A percentile compares a stretch with the other conserved stretches of the same genome.
These are phyloP conservation scores for Aspergillus sp. DNA, from an alignment of 2,329 filamentous ascomycete species.

Conservation along the genomic window DNA sequence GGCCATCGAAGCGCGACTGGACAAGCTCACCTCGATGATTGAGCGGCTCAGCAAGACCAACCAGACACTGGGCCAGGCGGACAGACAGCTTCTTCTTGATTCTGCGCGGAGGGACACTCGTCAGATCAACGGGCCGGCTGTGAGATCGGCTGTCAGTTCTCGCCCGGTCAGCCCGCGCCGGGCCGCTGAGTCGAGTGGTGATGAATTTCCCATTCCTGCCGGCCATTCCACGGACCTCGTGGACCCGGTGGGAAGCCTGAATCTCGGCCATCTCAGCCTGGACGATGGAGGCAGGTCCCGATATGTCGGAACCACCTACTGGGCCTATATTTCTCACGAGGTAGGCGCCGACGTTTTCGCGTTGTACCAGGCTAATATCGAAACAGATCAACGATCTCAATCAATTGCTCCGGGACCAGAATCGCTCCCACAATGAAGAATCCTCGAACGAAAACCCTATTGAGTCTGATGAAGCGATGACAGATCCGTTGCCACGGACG, in stretches of 20 bases:
- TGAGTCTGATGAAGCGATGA: constrained; percentile 11
- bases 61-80: constrained; percentile 17
- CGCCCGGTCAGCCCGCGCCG: constrained; percentile 25
- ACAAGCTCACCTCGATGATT: constrained; percentile 37
- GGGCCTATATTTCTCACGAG: constrained; percentile 38
- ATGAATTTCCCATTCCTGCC: constrained; percentile 35
- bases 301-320: constrained; percentile 39
- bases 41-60: constrained; percentile 31
- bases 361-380: constrained; percentile 1
- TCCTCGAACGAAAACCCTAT: constrained; percentile 11
- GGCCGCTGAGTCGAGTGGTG: constrained; percentile 23
- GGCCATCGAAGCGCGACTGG: constrained; percentile 35
- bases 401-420: constrained; percentile 34
- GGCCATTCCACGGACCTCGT: constrained; percentile 34
- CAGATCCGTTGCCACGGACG: constrained; percentile 10
- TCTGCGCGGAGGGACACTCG: constrained; percentile 11
- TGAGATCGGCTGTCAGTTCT: constrained; percentile 10
- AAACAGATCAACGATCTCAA: constrained; percentile 36
- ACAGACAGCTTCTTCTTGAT: constrained; percentile 13
- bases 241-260: constrained; percentile 33
- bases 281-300: constrained; percentile 35
- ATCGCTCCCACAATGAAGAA: constrained; percentile 23
- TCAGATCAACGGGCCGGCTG: constrained; percentile 7
- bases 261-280: constrained; percentile 34
- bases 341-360: constrained; percentile 12